Evolutionary conservation across 495 filamentous ascomycete species (phyloP).

Genomic region (Podospora conica): DNA sequence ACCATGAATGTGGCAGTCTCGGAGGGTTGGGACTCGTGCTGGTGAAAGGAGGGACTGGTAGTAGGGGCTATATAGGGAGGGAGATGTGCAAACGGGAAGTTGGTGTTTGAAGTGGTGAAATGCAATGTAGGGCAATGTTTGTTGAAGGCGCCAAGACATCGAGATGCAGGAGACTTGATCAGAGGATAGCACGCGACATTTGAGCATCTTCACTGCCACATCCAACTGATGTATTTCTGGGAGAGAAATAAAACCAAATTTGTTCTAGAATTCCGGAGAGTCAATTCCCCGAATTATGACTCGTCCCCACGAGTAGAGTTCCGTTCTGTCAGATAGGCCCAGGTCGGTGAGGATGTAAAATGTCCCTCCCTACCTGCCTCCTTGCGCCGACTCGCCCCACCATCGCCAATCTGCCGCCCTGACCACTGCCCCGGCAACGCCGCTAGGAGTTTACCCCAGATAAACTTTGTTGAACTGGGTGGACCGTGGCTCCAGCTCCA

Average conservation of each 20-base stretch:
- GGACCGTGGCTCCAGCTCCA: neutral
- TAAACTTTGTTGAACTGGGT: neutral
- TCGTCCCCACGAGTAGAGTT: no score
- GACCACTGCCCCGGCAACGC: conserved; percentile 1
- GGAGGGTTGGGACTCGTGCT: neutral
- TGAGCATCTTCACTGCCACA: no score
- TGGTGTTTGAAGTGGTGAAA: neutral
- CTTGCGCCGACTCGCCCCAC: neutral
- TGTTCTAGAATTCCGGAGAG: no score
- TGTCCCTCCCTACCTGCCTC: no score
- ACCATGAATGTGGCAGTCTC: neutral
- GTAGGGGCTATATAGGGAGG: neutral
- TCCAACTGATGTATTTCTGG: no score
- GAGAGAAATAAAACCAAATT: no score
- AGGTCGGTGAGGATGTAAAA: no score
- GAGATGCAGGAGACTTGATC: neutral
- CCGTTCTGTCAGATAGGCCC: no score
- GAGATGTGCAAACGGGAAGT: neutral
- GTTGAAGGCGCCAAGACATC: neutral
- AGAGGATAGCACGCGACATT: no score
- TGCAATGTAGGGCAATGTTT: neutral
- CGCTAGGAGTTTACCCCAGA: conserved; percentile 4
- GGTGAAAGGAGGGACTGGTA: neutral
- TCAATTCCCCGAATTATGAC: no score
- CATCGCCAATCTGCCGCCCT: neutral